phyloP scores from a whole-genome alignment of 805 yeast species.

The Phaffomyces thermotolerans region DNA sequence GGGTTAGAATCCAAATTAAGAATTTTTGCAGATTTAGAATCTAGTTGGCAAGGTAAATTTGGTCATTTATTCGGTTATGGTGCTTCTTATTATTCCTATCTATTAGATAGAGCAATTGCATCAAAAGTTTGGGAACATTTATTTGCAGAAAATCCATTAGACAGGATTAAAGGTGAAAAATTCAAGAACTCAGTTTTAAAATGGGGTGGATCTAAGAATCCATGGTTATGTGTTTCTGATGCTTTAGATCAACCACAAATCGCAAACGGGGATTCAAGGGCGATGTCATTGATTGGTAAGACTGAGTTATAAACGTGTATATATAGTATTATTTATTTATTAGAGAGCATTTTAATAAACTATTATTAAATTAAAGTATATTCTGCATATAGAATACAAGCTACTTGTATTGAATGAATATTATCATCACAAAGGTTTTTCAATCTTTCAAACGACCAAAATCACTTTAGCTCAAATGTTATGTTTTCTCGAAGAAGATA shows the following conservation, averaged over 20 bases:
- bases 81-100: constrained; percentile 85
- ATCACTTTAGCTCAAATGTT: too few relatives aligned
- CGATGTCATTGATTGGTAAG: constrained; percentile 54
- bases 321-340: background rate
- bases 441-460: too few relatives aligned
- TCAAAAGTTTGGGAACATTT: constrained; percentile 72
- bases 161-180: constrained; percentile 65
- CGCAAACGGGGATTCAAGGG: constrained; percentile 57
- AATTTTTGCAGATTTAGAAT: constrained; percentile 58
- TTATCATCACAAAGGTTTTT: too few relatives aligned
- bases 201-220: constrained; percentile 93
- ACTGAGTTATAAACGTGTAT: constrained; percentile 11
- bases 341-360: background rate
- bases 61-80: constrained; percentile 93
- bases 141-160: constrained; percentile 64
- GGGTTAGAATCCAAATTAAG: constrained; percentile 49
- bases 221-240: constrained; percentile 80
- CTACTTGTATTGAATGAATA: too few relatives aligned
- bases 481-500: too few relatives aligned
- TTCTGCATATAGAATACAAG: too few relatives aligned
- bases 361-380: background rate
- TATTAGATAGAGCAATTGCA: constrained; percentile 90
- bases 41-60: constrained; percentile 91
- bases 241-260: constrained; percentile 61
- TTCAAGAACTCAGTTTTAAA: constrained; percentile 63